Evolutionary conservation across 2,329 filamentous ascomycete genomes (phyloP), one percentile per base, ranked within the genome.

Genomic region (Colletotrichum nymphaeae): DNA sequence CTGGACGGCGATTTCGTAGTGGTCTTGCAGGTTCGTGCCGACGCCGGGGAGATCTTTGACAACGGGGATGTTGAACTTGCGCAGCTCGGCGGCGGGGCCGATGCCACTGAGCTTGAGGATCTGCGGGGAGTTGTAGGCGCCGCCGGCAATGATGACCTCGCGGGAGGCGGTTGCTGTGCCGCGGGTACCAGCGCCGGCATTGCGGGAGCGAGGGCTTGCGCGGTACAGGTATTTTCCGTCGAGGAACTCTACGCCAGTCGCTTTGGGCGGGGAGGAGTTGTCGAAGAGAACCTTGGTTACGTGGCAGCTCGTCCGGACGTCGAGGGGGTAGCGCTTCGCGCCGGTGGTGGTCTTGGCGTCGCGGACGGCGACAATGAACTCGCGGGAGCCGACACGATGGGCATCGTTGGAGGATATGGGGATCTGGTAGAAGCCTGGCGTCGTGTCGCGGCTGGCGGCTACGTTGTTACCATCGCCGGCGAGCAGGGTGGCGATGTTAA

Each of bases 1-100:
- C 46, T 86, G 79, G 28, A 88, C 80, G 19, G 81, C 80, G 62
- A 87, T 84, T 70, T 83, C 88, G 78, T 88, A 88, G 70, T 88
- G 88, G 77, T 92, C 90, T 78, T 90, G 86, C 12, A 92, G 82
- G 79, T 92, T 92, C 9, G 82, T 85, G 16, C 90, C 91, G 3
- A 93, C 90, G 46, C 89, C 90, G 0, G 89, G 89, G 0, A 89
- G 83, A 75, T 92, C 85, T 2, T 81, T 80, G 42, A 90, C 73
- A 12, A 90, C 83, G 2, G 83, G 80, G 69, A 86, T 84, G 7
- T 76, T 76, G 46, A 82, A 80, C 60, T 79, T 78, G 19, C 81
- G 74, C 1, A 89, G 80, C 56, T 87, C 82, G 0, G 71, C 75
- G 1, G 79, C 78, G 0, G 86, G 86, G 0, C 88, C 88, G 42